Conservation (phyloP, 495 filamentous ascomycete genomes). For the Talaromyces wortmannii region DNA sequence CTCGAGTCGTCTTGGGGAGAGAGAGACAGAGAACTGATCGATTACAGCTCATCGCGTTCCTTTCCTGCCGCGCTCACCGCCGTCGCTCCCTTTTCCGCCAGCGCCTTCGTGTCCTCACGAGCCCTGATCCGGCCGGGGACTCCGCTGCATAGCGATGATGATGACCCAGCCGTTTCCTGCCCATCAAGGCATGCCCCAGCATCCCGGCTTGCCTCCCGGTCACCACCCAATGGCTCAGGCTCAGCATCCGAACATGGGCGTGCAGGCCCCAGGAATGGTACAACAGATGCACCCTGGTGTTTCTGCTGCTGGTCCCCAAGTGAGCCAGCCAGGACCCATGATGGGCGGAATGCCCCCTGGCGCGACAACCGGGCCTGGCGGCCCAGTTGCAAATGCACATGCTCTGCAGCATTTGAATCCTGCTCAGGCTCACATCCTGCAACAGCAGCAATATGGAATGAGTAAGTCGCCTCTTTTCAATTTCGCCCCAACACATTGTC, state of each 20-base stretch:
- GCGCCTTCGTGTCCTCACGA: conserved; percentile 7
- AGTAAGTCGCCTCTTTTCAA: background rate
- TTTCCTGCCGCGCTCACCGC: background rate
- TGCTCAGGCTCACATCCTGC: conserved; percentile 57
- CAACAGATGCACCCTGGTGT: conserved; percentile 80
- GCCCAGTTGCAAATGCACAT: conserved; percentile 63
- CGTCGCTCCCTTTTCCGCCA: background rate
- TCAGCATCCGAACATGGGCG: conserved; percentile 62
- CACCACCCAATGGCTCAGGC: conserved; percentile 60
- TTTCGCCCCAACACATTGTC: background rate
- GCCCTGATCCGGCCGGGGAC: conserved; percentile 25
- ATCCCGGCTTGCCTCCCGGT: conserved; percentile 65
- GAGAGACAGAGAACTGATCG: too few relatives aligned
- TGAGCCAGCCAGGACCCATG: conserved; percentile 70
- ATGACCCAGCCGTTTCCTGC: conserved; percentile 65
- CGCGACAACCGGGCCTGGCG: conserved; percentile 43
- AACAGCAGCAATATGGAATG: conserved; percentile 30
- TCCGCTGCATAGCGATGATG: conserved; percentile 57
- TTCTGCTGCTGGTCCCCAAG: conserved; percentile 73
- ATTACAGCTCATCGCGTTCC: too few relatives aligned
- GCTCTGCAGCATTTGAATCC: conserved; percentile 75
- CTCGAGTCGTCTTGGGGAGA: too few relatives aligned
- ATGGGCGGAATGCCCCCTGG: conserved; percentile 79
- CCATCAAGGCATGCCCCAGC: conserved; percentile 67
- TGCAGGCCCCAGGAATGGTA: conserved; percentile 53